Percentiles rank a stretch among this genome's conserved stretches.
phyloP scores from a whole-genome alignment of 495 filamentous ascomycete species.

The Usnea hakonensis region DNA sequence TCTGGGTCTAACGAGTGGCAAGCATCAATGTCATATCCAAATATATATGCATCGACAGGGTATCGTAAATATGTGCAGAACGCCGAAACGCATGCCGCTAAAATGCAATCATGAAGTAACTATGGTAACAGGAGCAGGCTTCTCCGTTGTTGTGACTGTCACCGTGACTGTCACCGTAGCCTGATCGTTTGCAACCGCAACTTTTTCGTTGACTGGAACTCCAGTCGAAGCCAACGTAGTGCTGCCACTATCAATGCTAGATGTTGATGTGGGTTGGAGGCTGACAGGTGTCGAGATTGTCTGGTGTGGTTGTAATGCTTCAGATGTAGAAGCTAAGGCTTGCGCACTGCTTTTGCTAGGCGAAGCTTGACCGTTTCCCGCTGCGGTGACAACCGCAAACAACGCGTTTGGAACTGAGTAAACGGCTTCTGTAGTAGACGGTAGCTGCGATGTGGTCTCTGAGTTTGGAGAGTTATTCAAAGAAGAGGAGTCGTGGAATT shows the following conservation, averaged over 20 bases:
- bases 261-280: background rate
- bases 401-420: background rate
- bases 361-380: background rate
- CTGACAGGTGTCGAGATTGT: background rate
- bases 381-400: background rate
- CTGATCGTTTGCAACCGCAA: background rate
- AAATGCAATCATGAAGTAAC: background rate
- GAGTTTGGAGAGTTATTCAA: background rate
- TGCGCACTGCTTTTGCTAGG: background rate
- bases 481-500: background rate
- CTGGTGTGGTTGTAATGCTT: background rate
- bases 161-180: slow-evolving; percentile 11
- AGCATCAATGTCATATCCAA: background rate
- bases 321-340: background rate
- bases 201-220: background rate
- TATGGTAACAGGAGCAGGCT: background rate
- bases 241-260: background rate
- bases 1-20: background rate
- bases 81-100: background rate
- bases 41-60: background rate
- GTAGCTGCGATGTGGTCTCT: background rate
- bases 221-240: background rate
- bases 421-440: background rate
- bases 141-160: slow-evolving; percentile 16
- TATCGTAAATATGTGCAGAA: background rate